Evolutionary conservation across 306 rosid species (phyloP), one percentile per base, ranked within the genome.

Genomic region (Pueraria montana): DNA sequence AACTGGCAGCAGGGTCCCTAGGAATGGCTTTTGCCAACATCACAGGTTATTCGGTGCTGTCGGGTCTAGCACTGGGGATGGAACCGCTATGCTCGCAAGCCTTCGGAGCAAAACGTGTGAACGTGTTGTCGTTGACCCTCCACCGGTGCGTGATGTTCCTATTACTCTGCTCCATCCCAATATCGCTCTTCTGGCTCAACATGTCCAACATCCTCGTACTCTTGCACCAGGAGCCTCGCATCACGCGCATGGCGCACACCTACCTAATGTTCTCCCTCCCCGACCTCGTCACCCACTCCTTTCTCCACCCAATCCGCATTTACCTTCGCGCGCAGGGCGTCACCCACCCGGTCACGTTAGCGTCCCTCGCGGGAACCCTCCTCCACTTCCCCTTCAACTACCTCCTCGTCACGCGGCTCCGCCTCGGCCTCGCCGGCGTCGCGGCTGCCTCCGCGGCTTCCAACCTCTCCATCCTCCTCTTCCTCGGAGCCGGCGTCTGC

Each of bases 1-100:
- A 94, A 23, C 95, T 96, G 0, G 99, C 98, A 6, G 93, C 90
- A 0, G 97, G 99, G 0, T 92, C 98, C 0, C 48, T 96, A 0
- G 96, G 97, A 78, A 96, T 96, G 34, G 99, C 99, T 10, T 94
- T 92, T 11, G 99, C 97, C 1, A 96, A 96, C 86, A 96, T 96
- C 77, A 96, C 95, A 1, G 97, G 96, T 21, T 93, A 96, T 75
- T 96, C 98, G 0, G 94, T 96, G 3, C 92, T 96, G 49, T 91
- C 98, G 0, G 99, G 99, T 6, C 72, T 96, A 0, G 90, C 99
- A 46, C 82, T 94, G 0, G 99, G 99, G 8, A 94, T 96, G 99
- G 98, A 94, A 71, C 98, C 99, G 0, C 92, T 96, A 3, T 96
- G 99, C 11, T 92, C 98, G 0, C 99, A 96, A 73, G 98, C 98